Percentiles rank a stretch among this genome's conserved stretches.
These are phyloP conservation scores for Lipomyces sp. DNA, from an alignment of 805 yeast genomes.

Conservation along the genomic window DNA sequence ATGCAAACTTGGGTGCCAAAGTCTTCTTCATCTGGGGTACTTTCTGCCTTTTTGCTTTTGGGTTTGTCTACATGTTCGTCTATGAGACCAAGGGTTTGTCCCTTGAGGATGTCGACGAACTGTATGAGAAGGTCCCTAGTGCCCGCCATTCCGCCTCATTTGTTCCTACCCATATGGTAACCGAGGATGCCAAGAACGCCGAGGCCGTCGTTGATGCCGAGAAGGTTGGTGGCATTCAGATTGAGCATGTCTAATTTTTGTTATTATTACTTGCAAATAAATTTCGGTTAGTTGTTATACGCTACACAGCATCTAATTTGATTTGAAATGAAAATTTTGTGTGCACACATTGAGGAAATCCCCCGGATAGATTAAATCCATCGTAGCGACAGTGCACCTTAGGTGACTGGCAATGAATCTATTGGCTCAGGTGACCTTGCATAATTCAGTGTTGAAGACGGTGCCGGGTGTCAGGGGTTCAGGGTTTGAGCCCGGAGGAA, in stretches of 20 bases:
- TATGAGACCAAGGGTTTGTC: conserved; percentile 70
- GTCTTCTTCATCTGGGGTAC: conserved; percentile 81
- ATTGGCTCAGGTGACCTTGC: too few relatives aligned
- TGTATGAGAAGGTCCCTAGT: conserved; percentile 50
- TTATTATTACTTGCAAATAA: background rate
- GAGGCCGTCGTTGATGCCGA: conserved; percentile 7
- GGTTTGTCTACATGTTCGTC: conserved; percentile 61
- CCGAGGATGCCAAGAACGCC: background rate
- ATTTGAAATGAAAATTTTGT: too few relatives aligned
- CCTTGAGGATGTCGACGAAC: conserved; percentile 68
- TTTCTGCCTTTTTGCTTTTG: conserved; percentile 59
- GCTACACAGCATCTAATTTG: too few relatives aligned
- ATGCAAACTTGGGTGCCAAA: conserved; percentile 59
- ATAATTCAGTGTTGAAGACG: too few relatives aligned
- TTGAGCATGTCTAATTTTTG: background rate
- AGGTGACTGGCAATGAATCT: too few relatives aligned
- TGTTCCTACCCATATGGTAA: conserved; percentile 22
- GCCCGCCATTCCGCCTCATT: conserved; percentile 17
- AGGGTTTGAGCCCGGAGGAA: too few relatives aligned
- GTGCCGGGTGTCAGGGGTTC: too few relatives aligned
- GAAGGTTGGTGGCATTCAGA: background rate
- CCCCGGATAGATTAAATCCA: too few relatives aligned
- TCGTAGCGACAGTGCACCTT: too few relatives aligned
- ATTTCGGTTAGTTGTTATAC: too few relatives aligned
- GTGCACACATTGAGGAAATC: too few relatives aligned